Evolutionary conservation across 192 early-diverging fungal genomes (phyloP).

Genomic region (Backusella sp.): DNA sequence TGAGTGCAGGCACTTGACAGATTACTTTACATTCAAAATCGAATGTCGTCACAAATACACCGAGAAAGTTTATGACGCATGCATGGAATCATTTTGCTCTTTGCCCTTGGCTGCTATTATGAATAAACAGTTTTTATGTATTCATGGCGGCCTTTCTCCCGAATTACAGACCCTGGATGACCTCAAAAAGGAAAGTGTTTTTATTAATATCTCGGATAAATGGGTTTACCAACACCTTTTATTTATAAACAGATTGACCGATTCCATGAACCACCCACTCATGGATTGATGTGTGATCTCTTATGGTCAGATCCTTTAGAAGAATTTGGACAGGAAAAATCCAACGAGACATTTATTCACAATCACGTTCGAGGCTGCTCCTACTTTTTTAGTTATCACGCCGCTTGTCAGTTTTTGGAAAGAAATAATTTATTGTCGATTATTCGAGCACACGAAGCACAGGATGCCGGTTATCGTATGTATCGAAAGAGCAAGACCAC

Average conservation of each 20-base stretch:
- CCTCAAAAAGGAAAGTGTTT: slow-evolving; percentile 48
- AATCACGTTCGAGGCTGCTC: slow-evolving; percentile 95
- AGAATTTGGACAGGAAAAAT: slow-evolving; percentile 95
- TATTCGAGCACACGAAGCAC: slow-evolving; percentile 97
- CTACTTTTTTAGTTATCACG: slow-evolving; percentile 91
- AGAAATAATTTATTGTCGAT: slow-evolving; percentile 91
- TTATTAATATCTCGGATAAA: neutral
- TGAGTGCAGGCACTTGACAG: slow-evolving; percentile 95
- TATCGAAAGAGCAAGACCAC: slow-evolving; percentile 95
- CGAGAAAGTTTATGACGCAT: slow-evolving; percentile 87
- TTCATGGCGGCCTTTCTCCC: slow-evolving; percentile 94
- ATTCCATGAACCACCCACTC: slow-evolving; percentile 90
- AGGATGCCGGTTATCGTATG: slow-evolving; percentile 96
- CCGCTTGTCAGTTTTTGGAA: slow-evolving; percentile 93
- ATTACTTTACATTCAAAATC: slow-evolving; percentile 96
- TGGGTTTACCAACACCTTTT: slow-evolving; percentile 12
- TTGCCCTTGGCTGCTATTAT: slow-evolving; percentile 90
- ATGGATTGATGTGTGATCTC: slow-evolving; percentile 94
- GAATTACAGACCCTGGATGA: slow-evolving; percentile 91
- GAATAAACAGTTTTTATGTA: slow-evolving; percentile 96
- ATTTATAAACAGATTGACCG: slow-evolving; percentile 69
- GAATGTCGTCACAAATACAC: slow-evolving; percentile 97
- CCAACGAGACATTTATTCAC: slow-evolving; percentile 85
- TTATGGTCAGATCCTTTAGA: slow-evolving; percentile 95
- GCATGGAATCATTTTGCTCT: slow-evolving; percentile 87